A percentile compares a stretch with the other conserved stretches of the same genome.
Conservation (phyloP, 2,329 filamentous ascomycete species). For the Fusarium sp. region DNA sequence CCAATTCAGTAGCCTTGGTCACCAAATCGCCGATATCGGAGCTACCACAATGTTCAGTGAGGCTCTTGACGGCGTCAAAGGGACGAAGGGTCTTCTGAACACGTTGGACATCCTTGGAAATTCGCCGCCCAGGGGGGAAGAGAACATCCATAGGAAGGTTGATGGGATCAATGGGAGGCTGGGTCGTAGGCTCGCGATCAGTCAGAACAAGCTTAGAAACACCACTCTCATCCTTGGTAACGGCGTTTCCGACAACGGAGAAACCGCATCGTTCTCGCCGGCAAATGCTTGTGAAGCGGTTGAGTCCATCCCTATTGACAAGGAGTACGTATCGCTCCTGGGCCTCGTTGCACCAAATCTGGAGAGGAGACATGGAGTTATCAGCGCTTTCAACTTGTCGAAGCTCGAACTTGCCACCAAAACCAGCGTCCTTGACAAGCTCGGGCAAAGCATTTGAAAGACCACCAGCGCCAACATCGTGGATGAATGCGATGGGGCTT, state of each 20-base stretch:
- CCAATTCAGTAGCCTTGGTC: conserved; percentile 78
- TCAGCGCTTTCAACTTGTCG: conserved; percentile 93
- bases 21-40: conserved; percentile 55
- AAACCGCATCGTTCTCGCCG: conserved; percentile 90
- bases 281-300: conserved; percentile 78
- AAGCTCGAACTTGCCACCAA: conserved; percentile 93
- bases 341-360: conserved; percentile 96
- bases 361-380: conserved; percentile 90
- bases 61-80: conserved; percentile 77
- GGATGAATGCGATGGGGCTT: conserved; percentile 95
- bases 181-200: conserved; percentile 81
- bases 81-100: conserved; percentile 68
- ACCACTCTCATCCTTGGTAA: conserved; percentile 71
- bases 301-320: conserved; percentile 83
- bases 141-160: conserved; percentile 90
- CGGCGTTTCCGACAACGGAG: conserved; percentile 87
- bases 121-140: conserved; percentile 75
- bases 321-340: conserved; percentile 97
- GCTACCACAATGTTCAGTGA: conserved; percentile 74
- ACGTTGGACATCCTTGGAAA: conserved; percentile 47
- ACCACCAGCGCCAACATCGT: conserved; percentile 96
- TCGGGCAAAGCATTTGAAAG: conserved; percentile 78
- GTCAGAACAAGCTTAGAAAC: conserved; percentile 82
- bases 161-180: conserved; percentile 77
- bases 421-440: conserved; percentile 90